phyloP scores from a whole-genome alignment of 306 rosid genomes.

The Pyrus communis region DNA sequence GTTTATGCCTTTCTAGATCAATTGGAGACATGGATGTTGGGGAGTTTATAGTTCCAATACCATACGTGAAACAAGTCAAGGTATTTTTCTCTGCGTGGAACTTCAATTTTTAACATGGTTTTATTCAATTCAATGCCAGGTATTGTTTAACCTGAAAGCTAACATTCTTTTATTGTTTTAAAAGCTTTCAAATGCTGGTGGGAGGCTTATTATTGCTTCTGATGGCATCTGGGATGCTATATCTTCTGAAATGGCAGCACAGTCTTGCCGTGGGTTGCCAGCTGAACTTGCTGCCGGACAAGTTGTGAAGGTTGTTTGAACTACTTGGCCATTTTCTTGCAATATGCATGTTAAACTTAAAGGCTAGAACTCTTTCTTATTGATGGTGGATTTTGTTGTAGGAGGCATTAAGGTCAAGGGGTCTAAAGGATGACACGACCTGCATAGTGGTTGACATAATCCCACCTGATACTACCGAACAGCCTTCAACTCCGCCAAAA shows the following conservation, averaged over 20 bases:
- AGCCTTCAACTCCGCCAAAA: slow-evolving; percentile 53
- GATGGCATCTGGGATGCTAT: slow-evolving; percentile 98
- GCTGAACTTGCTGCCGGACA: slow-evolving; percentile 93
- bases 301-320: slow-evolving; percentile 74
- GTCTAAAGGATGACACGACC: slow-evolving; percentile 91
- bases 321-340: neutral
- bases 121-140: neutral
- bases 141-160: slow-evolving; percentile 13
- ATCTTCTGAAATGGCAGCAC: slow-evolving; percentile 83
- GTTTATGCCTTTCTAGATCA: slow-evolving; percentile 93
- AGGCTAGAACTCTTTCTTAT: slow-evolving; percentile 1
- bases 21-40: slow-evolving; percentile 99
- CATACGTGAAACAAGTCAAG: slow-evolving; percentile 94
- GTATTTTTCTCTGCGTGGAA: slow-evolving; percentile 24
- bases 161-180: slow-evolving; percentile 16
- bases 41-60: slow-evolving; percentile 89
- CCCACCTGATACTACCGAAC: slow-evolving; percentile 58
- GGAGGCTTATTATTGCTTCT: slow-evolving; percentile 91
- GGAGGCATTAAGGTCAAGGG: slow-evolving; percentile 81
- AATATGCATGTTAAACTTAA: slow-evolving; percentile 3
- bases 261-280: slow-evolving; percentile 78
- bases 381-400: slow-evolving; percentile 17
- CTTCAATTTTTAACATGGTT: neutral
- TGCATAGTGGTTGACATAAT: slow-evolving; percentile 86
- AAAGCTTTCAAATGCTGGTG: slow-evolving; percentile 79